Percentiles rank a stretch among this genome's conserved stretches.
These are phyloP conservation scores for Pseudogymnoascus sp. DNA, from an alignment of 2,329 filamentous ascomycete genomes.

Conservation along the genomic window DNA sequence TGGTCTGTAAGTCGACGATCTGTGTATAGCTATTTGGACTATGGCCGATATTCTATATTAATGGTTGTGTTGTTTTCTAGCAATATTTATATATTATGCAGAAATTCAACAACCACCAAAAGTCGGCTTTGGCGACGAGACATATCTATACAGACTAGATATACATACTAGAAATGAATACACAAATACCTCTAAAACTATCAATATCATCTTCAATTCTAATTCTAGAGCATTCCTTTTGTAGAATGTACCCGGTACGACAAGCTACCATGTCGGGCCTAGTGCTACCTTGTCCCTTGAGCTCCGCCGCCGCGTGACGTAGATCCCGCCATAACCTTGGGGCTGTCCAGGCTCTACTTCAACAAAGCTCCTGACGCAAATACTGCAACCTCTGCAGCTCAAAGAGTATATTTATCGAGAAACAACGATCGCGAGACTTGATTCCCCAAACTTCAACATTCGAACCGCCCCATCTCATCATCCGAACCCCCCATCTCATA, in stretches of 20 bases:
- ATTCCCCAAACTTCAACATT: background rate
- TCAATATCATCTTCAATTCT: no score
- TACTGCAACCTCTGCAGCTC: background rate
- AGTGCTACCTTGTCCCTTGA: background rate
- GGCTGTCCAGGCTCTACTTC: background rate
- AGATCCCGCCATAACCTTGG: conserved; percentile 3
- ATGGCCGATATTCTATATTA: background rate
- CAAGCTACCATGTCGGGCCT: conserved; percentile 1
- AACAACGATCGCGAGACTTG: background rate
- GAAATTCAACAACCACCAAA: background rate
- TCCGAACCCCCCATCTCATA: background rate
- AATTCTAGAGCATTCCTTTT: background rate
- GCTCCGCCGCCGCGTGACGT: conserved; percentile 1
- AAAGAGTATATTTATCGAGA: background rate
- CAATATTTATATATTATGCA: background rate
- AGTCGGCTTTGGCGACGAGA: background rate
- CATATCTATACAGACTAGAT: background rate
- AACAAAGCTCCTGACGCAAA: background rate
- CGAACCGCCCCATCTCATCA: background rate
- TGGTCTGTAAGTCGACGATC: conserved; percentile 8
- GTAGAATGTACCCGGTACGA: background rate
- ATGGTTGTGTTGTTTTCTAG: background rate
- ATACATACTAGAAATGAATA: background rate
- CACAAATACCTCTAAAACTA: background rate
- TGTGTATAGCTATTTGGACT: background rate